Percentiles rank a stretch among this genome's conserved stretches.
These are phyloP conservation scores for Dillenia suffruticosa DNA, from an alignment of 164 flowering plant genomes.

Conservation along the genomic window DNA sequence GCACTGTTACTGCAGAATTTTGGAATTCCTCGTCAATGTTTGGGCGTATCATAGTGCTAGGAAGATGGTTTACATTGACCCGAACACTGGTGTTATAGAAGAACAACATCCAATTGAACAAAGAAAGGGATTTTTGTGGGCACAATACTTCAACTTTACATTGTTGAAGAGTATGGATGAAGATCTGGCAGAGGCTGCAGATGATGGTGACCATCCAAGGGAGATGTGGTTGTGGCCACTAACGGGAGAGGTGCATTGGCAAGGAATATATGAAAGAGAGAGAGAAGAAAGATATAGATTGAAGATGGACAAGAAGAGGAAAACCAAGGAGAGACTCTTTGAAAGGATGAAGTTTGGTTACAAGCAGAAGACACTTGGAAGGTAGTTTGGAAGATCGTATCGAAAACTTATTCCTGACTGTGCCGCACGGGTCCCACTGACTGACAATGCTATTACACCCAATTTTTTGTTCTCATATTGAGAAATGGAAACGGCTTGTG, in stretches of 20 bases:
- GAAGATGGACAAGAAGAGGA: conserved; percentile 94
- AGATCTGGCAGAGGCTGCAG: conserved; percentile 94
- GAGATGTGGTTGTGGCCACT: conserved; percentile 88
- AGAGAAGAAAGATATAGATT: conserved; percentile 78
- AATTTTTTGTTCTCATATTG: neutral
- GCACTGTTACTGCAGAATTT: conserved; percentile 83
- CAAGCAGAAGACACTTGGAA: conserved; percentile 76
- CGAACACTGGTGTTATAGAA: conserved; percentile 55
- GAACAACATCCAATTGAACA: conserved; percentile 85
- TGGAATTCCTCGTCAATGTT: conserved; percentile 85
- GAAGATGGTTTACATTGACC: conserved; percentile 81
- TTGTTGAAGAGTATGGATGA: conserved; percentile 93
- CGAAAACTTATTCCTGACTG: conserved; percentile 3
- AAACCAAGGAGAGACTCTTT: conserved; percentile 55
- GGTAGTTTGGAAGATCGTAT: conserved; percentile 4
- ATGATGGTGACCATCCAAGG: conserved; percentile 58
- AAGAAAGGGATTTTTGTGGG: conserved; percentile 75
- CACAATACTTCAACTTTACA: conserved; percentile 67
- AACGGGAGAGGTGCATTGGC: conserved; percentile 95
- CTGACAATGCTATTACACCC: neutral
- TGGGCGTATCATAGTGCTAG: conserved; percentile 97
- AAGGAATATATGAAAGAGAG: conserved; percentile 87
- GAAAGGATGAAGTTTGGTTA: conserved; percentile 75
- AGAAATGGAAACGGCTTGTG: conserved; percentile 8
- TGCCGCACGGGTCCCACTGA: neutral